phyloP scores from a whole-genome alignment of 2,329 filamentous ascomycete species.

The Cordyceps tenuipes region DNA sequence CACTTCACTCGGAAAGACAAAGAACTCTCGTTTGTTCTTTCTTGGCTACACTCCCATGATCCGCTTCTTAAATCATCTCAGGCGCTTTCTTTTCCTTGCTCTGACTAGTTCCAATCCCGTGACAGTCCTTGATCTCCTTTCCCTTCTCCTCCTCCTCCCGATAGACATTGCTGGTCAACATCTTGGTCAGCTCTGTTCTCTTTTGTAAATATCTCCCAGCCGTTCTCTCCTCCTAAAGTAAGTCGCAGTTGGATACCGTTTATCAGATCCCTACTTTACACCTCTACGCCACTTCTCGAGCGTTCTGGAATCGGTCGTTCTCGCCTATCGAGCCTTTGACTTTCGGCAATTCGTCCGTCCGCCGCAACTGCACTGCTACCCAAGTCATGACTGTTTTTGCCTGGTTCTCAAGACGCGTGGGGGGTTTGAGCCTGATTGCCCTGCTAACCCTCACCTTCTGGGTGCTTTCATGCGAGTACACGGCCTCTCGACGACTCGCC shows the following conservation, averaged over 20 bases:
- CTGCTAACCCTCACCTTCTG: constrained; percentile 44
- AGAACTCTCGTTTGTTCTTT: not conserved
- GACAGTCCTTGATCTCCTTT: not conserved
- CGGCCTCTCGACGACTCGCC: constrained; percentile 29
- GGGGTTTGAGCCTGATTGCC: constrained; percentile 46
- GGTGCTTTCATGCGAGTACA: constrained; percentile 44
- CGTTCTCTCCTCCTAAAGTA: not conserved
- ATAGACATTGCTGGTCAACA: not conserved
- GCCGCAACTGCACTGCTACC: not conserved
- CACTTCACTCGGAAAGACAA: not conserved
- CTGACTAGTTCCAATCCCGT: not conserved
- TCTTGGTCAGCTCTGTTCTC: not conserved
- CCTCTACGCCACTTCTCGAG: not conserved
- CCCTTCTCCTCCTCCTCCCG: not conserved
- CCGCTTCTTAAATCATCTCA: not conserved
- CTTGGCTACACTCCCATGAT: not conserved
- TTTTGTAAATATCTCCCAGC: not conserved
- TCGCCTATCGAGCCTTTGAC: not conserved
- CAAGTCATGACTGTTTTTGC: constrained; percentile 42
- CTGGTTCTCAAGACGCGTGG: constrained; percentile 46
- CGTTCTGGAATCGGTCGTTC: not conserved
- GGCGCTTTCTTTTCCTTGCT: constrained; percentile 2
- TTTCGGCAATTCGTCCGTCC: not conserved
- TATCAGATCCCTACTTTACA: not conserved
- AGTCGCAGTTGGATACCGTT: not conserved